These are phyloP conservation scores for Erythrophleum fordii DNA, from an alignment of 306 rosid genomes.

Conservation along the genomic window DNA sequence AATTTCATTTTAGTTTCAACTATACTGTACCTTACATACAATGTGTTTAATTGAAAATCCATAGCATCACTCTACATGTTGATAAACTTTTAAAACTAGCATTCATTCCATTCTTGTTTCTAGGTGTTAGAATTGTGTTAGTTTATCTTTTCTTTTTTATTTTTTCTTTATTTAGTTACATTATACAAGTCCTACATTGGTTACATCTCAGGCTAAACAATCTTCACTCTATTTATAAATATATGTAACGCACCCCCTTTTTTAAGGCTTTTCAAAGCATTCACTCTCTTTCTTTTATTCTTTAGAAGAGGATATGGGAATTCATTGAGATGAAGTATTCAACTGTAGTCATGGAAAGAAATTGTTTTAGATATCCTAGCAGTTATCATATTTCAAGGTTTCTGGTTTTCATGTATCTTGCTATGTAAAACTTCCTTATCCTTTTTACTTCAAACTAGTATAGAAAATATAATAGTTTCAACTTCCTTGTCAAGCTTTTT, in stretches of 20 bases:
- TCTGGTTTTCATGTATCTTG: not conserved
- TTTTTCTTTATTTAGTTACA: too few species aligned
- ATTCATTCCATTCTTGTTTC: not conserved
- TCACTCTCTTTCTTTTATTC: too few species aligned
- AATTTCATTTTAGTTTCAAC: not conserved
- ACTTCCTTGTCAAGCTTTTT: not conserved
- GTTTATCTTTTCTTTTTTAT: too few species aligned
- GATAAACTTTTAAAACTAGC: not conserved
- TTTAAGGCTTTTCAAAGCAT: too few species aligned
- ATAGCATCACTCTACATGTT: not conserved
- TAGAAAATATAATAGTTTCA: not conserved
- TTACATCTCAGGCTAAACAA: too few species aligned
- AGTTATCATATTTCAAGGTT: not conserved
- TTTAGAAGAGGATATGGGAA: not conserved
- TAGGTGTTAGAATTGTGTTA: not conserved
- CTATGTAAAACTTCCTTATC: not conserved
- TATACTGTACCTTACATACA: not conserved
- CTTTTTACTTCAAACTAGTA: not conserved
- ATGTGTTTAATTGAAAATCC: not conserved
- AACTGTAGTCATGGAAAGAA: not conserved
- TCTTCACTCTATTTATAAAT: not conserved
- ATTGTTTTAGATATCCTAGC: not conserved
- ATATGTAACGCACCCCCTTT: too few species aligned
- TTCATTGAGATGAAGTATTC: not conserved
- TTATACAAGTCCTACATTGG: too few species aligned